Percentiles rank a stretch among this genome's conserved stretches.
Evolutionary conservation across 352 stramenopile genomes (phyloP).

Genomic region (Lagenidium sp.): DNA sequence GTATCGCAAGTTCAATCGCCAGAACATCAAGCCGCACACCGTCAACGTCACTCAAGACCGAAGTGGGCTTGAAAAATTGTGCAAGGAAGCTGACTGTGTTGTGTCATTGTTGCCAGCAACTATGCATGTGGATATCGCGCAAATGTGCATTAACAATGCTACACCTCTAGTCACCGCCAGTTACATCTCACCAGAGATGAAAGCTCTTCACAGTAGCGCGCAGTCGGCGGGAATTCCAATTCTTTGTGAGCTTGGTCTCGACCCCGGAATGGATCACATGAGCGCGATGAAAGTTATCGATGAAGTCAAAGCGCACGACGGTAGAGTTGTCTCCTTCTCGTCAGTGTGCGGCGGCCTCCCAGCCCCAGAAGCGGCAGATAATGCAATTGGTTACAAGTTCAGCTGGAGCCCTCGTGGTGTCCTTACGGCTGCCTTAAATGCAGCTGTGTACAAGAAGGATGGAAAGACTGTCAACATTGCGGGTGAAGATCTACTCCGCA

Average conservation of each 20-base stretch:
- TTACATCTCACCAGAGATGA: conserved; percentile 94
- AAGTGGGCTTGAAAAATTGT: conserved; percentile 48
- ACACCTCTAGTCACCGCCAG: conserved; percentile 92
- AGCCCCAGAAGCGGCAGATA: conserved; percentile 92
- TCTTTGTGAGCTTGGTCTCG: conserved; percentile 93
- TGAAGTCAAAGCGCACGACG: conserved; percentile 86
- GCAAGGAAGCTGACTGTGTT: conserved; percentile 85
- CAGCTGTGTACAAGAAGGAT: conserved; percentile 84
- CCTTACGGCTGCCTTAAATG: conserved; percentile 89
- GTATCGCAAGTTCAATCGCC: conserved; percentile 50
- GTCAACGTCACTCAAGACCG: conserved; percentile 71
- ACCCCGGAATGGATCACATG: conserved; percentile 97
- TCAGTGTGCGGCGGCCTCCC: conserved; percentile 94
- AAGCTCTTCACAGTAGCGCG: conserved; percentile 59
- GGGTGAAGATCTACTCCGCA: conserved; percentile 82
- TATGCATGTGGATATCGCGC: conserved; percentile 90
- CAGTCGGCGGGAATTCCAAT: conserved; percentile 84
- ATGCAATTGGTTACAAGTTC: conserved; percentile 96
- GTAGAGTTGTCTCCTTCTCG: conserved; percentile 87
- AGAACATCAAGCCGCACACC: conserved; percentile 59
- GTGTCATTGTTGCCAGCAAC: conserved; percentile 91
- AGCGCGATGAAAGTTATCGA: conserved; percentile 96
- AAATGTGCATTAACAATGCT: conserved; percentile 79
- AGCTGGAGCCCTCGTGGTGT: conserved; percentile 95
- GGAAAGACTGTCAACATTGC: conserved; percentile 77